Percentiles rank a stretch among this genome's conserved stretches.
These are phyloP conservation scores for Ophiognomonia clavigignenti-juglandacearum DNA, from an alignment of 2,329 filamentous ascomycete genomes.

Conservation along the genomic window DNA sequence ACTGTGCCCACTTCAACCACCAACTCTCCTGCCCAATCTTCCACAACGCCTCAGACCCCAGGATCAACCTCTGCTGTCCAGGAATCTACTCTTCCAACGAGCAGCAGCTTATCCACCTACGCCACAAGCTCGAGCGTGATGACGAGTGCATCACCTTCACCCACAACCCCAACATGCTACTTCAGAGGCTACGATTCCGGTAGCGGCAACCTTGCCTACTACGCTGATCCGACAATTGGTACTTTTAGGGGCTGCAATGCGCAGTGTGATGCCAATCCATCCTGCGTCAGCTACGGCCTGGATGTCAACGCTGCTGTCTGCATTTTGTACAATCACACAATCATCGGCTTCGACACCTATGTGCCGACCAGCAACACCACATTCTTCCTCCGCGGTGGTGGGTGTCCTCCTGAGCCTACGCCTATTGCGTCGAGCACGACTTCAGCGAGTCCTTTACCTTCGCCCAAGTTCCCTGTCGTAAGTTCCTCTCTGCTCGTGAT, in stretches of 20 bases:
- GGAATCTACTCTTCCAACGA: too few relatives aligned
- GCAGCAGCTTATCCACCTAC: too few relatives aligned
- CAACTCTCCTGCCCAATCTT: background rate
- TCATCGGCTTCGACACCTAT: background rate
- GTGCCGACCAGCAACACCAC: background rate
- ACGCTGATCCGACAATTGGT: background rate
- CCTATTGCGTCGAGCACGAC: background rate
- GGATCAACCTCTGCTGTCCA: too few relatives aligned
- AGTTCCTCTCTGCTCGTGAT: background rate
- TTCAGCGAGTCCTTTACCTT: background rate
- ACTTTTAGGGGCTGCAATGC: background rate
- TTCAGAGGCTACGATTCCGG: background rate
- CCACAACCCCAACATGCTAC: background rate
- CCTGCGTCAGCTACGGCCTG: background rate
- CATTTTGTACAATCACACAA: background rate
- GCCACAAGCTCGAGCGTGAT: background rate
- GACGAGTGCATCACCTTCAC: background rate
- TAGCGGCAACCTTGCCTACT: background rate
- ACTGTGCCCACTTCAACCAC: background rate
- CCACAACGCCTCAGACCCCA: too few relatives aligned
- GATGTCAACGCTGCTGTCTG: background rate
- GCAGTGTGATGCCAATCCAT: background rate
- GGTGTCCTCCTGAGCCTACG: background rate
- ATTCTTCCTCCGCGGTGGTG: background rate
- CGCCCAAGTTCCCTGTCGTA: background rate